Base-by-base conservation (phyloP, 257 asterid species). In the Petunia axillaris region DNA sequence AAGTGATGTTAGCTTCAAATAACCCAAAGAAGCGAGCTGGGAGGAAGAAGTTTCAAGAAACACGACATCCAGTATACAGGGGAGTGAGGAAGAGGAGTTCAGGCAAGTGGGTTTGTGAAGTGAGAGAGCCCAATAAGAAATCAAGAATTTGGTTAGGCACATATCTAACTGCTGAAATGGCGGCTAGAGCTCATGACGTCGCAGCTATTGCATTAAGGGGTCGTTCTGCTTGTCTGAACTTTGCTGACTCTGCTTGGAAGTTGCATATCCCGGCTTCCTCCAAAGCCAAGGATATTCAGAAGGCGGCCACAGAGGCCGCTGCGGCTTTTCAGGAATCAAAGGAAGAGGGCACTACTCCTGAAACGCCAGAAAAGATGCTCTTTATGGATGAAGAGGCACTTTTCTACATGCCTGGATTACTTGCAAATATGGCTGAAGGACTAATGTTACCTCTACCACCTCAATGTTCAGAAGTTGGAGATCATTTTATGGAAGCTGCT, bases 91-190 rank as follows among this genome's bases (percentile, higher is more conserved):
- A 25, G 25, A 25, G 25, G 25, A 25, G 25, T 25, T 25, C 25
- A 25, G 25, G 25, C 25, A 25, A 25, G 25, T 25, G 25, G 25
- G 25, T 25, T 25, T 25, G 25, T 25, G 25, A 25, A 25, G 25
- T 25, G 25, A 25, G 25, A 25, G 25, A 25, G 25, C 25, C 25
- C 25, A 25, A 25, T 25, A 25, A 25, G 25, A 25, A 25, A 38
- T 35, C 91, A 0, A 87, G 97, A 68, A 92, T 92, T n/a, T 90
- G 97, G 97, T 85, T 92, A 0, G 95, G 97, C 2, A 90, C 97
- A 0, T 92, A 80, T 75, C 87, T 88, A 10, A 92, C 92, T 0
- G 85, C 87, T 0, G 93, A 88, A 9, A 91, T 91, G 95, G 97
- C 94, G 1, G 94, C 93, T 16, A 88, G 92, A 44, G 97, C 97